Conservation (phyloP, 2,329 filamentous ascomycete genomes). For the Ophiostoma sp. region DNA sequence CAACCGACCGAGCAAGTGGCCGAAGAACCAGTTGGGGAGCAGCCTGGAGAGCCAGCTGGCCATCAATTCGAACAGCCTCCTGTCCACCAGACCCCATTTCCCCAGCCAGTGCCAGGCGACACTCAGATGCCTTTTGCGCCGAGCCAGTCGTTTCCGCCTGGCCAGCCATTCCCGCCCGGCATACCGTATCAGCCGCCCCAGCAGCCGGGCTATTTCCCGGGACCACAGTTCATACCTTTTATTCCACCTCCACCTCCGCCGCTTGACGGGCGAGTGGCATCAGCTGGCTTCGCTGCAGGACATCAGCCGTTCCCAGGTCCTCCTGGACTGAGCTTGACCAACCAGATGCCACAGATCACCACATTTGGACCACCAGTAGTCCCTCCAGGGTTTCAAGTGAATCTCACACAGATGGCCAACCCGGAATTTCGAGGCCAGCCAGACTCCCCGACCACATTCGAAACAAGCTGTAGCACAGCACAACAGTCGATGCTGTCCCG, state of each 20-base stretch:
- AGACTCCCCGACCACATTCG: constrained; percentile 1
- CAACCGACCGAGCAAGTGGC: not conserved
- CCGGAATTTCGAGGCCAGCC: not conserved
- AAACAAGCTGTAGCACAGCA: not conserved
- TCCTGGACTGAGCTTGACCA: not conserved
- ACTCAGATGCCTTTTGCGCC: constrained; percentile 1
- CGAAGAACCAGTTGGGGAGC: not conserved
- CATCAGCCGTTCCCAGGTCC: not conserved
- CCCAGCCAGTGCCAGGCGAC: not conserved
- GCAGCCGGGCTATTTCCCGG: not conserved
- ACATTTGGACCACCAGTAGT: not conserved
- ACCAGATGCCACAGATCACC: not conserved
- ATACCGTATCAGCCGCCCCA: not conserved
- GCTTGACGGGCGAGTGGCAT: not conserved
- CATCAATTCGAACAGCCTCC: not conserved
- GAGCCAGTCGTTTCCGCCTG: constrained; percentile 1
- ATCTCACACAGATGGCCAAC: not conserved
- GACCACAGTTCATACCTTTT: constrained; percentile 2
- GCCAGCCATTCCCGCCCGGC: constrained; percentile 16
- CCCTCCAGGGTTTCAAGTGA: not conserved
- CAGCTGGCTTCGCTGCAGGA: not conserved
- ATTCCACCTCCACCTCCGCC: constrained; percentile 27
- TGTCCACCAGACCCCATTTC: not conserved
- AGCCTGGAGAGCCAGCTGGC: not conserved
- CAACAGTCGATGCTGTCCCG: not conserved